Percentiles rank a stretch among this genome's conserved stretches.
These are phyloP conservation scores for Komagataella mondaviorum DNA, from an alignment of 805 yeast genomes.

Conservation along the genomic window DNA sequence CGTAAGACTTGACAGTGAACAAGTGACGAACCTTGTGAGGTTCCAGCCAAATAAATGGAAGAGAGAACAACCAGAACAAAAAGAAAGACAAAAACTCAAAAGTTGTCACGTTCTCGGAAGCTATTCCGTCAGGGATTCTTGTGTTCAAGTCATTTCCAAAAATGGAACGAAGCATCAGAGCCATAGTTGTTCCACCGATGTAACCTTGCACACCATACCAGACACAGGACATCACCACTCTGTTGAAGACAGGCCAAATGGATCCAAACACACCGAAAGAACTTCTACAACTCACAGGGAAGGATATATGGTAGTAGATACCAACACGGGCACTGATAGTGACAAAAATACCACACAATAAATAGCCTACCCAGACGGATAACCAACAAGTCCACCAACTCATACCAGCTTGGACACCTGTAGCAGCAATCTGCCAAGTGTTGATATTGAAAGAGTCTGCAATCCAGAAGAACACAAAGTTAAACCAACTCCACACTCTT, in stretches of 20 bases:
- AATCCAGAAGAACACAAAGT: slow-evolving; percentile 71
- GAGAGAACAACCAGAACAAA: slow-evolving; percentile 65
- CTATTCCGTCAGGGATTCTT: slow-evolving; percentile 54
- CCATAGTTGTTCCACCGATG: slow-evolving; percentile 75
- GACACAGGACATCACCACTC: slow-evolving; percentile 66
- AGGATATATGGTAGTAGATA: slow-evolving; percentile 65
- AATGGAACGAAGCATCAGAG: slow-evolving; percentile 62
- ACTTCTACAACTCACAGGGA: slow-evolving; percentile 72
- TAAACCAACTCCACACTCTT: slow-evolving; percentile 79
- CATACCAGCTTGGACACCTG: slow-evolving; percentile 67
- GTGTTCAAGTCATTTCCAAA: slow-evolving; percentile 53
- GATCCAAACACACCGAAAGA: slow-evolving; percentile 84
- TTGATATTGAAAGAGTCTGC: slow-evolving; percentile 85
- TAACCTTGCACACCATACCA: slow-evolving; percentile 87
- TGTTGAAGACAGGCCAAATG: slow-evolving; percentile 76
- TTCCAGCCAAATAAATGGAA: slow-evolving; percentile 71
- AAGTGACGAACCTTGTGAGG: slow-evolving; percentile 77
- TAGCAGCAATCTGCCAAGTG: slow-evolving; percentile 85
- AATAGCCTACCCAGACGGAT: slow-evolving; percentile 78
- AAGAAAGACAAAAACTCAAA: slow-evolving; percentile 67
- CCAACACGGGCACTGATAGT: slow-evolving; percentile 69
- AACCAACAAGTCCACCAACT: slow-evolving; percentile 91
- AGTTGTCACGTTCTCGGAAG: slow-evolving; percentile 48
- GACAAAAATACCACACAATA: slow-evolving; percentile 56
- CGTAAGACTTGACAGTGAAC: slow-evolving; percentile 67